Evolutionary conservation across 495 filamentous ascomycete species (phyloP).

Genomic region (Opeltia flavorubescens): DNA sequence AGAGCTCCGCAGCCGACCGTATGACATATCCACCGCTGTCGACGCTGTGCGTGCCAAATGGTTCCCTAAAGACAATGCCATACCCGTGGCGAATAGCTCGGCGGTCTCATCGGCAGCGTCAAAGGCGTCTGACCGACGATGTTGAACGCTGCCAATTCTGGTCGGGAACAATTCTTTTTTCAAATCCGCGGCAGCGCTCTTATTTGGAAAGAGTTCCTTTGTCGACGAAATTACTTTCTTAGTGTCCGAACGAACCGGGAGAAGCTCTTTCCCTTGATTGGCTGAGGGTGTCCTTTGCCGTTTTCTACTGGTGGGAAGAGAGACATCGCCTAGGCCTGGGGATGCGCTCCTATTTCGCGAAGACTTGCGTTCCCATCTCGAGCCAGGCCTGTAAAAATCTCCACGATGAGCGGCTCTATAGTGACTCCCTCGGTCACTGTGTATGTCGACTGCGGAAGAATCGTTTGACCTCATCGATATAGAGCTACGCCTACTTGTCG

Average conservation of each 20-base stretch:
- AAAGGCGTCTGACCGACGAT: slow-evolving; percentile 50
- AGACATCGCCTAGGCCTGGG: slow-evolving; percentile 41
- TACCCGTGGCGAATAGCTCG: slow-evolving; percentile 38
- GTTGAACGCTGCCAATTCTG: slow-evolving; percentile 37
- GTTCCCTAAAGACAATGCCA: slow-evolving; percentile 38
- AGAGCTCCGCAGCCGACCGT: slow-evolving; percentile 20
- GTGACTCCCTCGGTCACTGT: slow-evolving; percentile 16
- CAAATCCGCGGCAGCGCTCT: slow-evolving; percentile 28
- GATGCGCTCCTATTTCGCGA: slow-evolving; percentile 49
- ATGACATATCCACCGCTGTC: background rate
- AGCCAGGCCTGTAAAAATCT: slow-evolving; percentile 7
- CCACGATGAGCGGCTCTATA: slow-evolving; percentile 35
- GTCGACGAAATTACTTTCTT: background rate
- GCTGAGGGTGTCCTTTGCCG: slow-evolving; percentile 14
- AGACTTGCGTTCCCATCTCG: slow-evolving; percentile 15
- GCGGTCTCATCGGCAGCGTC: slow-evolving; percentile 51
- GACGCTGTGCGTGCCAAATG: slow-evolving; percentile 11
- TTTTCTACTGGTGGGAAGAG: background rate
- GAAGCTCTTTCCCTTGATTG: slow-evolving; percentile 34
- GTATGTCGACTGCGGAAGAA: slow-evolving; percentile 22
- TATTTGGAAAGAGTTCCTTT: slow-evolving; percentile 35
- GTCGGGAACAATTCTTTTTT: slow-evolving; percentile 60
- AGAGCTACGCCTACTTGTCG: slow-evolving; percentile 2
- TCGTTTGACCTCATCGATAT: slow-evolving; percentile 8
- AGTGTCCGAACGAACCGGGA: slow-evolving; percentile 19